Conservation (phyloP, 495 filamentous ascomycete genomes). For the Penicillium longicatenatum region DNA sequence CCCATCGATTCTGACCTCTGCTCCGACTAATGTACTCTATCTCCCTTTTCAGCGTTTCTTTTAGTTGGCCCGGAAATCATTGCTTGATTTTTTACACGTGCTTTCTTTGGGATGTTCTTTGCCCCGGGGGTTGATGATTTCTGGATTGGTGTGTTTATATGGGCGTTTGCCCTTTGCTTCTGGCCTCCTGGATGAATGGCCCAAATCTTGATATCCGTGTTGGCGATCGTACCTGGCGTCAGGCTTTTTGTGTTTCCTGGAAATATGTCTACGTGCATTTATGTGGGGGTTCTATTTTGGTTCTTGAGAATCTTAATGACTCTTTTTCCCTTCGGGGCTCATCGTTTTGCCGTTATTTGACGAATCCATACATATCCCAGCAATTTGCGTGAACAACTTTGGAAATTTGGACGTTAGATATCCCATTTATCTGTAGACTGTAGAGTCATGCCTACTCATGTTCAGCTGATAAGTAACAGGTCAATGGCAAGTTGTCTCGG, state of each 20-base stretch:
- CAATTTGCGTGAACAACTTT: slow-evolving; percentile 5
- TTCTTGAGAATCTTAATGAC: slow-evolving; percentile 22
- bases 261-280: slow-evolving; percentile 29
- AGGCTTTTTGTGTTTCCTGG: slow-evolving; percentile 25
- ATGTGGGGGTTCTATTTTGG: slow-evolving; percentile 19
- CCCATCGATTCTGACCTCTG: slow-evolving; percentile 19
- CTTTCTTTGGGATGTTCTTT: slow-evolving; percentile 11
- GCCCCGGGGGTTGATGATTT: slow-evolving; percentile 30
- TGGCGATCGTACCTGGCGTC: slow-evolving; percentile 44
- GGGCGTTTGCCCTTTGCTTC: slow-evolving; percentile 20
- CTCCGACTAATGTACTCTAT: slow-evolving; percentile 40
- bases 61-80: slow-evolving; percentile 30
- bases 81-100: slow-evolving; percentile 12
- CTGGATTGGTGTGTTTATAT: slow-evolving; percentile 22
- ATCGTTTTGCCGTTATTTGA: slow-evolving; percentile 30
- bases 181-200: slow-evolving; percentile 20
- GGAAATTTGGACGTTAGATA: not conserved
- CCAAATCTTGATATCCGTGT: slow-evolving; percentile 46
- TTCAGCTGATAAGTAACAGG: no score
- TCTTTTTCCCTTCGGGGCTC: slow-evolving; percentile 19
- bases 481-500: slow-evolving; percentile 3
- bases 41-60: slow-evolving; percentile 36
- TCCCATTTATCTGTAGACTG: not conserved
- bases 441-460: no score
- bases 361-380: slow-evolving; percentile 30